A percentile compares a stretch with the other conserved stretches of the same genome.
phyloP scores from a whole-genome alignment of 257 asterid genomes.

The Echium plantagineum region DNA sequence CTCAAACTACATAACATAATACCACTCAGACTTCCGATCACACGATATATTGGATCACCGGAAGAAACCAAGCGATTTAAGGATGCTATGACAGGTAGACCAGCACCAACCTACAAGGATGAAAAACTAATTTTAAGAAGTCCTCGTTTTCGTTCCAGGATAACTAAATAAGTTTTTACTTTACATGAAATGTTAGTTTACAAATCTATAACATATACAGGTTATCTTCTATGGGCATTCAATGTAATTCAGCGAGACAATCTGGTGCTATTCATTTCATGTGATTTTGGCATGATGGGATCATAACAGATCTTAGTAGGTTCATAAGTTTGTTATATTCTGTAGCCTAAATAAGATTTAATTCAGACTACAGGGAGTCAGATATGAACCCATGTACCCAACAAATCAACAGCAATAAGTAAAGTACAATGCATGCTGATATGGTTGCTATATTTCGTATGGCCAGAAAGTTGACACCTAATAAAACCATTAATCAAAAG shows the following conservation, averaged over 20 bases:
- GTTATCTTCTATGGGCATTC: not conserved
- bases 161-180: not conserved
- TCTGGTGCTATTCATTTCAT: not conserved
- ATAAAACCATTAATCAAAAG: not conserved
- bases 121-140: slow-evolving; percentile 5
- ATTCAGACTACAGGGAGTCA: not conserved
- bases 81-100: slow-evolving; percentile 88
- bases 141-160: not conserved
- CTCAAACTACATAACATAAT: slow-evolving; percentile 9
- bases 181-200: not conserved
- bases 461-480: not conserved
- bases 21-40: slow-evolving; percentile 94
- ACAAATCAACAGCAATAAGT: slow-evolving; percentile 1
- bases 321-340: not conserved
- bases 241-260: not conserved
- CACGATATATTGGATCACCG: slow-evolving; percentile 61
- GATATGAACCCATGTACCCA: not conserved
- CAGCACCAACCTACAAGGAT: slow-evolving; percentile 84
- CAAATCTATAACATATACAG: not conserved
- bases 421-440: not conserved
- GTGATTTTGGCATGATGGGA: not conserved
- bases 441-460: not conserved
- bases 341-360: not conserved
- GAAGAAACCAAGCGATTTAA: slow-evolving; percentile 68
- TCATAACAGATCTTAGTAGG: not conserved